Percentiles rank a stretch among this genome's conserved stretches.
Evolutionary conservation across 257 asterid species (phyloP).

Genomic region (Solanum paucissectum): DNA sequence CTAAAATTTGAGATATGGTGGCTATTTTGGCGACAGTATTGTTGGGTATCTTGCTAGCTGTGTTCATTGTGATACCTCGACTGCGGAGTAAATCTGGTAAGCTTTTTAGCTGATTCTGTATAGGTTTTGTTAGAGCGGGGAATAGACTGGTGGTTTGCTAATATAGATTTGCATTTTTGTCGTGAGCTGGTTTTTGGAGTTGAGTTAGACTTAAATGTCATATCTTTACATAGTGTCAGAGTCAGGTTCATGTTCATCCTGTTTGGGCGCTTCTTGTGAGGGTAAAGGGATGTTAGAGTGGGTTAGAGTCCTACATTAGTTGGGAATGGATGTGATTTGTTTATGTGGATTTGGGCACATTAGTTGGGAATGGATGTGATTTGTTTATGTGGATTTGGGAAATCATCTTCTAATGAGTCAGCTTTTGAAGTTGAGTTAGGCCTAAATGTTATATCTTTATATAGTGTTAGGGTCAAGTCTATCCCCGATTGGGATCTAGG

Average conservation of each 20-base stretch:
- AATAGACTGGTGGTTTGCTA: neutral
- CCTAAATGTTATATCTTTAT: neutral
- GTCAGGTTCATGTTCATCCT: neutral
- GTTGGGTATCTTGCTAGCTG: slow-evolving; percentile 38
- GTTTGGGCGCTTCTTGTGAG: neutral
- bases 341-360: neutral
- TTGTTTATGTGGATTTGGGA: neutral
- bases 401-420: accelerated
- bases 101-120: neutral
- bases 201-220: neutral
- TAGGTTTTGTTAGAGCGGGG: neutral
- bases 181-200: neutral
- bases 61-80: slow-evolving; percentile 34
- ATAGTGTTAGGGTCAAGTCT: neutral
- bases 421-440: neutral
- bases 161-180: neutral
- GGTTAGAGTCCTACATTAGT: neutral
- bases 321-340: neutral
- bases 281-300: neutral
- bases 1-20: slow-evolving; percentile 29
- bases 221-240: neutral
- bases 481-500: neutral
- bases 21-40: slow-evolving; percentile 28
- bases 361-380: too few relatives aligned
- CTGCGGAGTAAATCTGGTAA: slow-evolving; percentile 46